These are phyloP conservation scores for Rhododendron simsii DNA, from an alignment of 148 eudicot species.

Conservation along the genomic window DNA sequence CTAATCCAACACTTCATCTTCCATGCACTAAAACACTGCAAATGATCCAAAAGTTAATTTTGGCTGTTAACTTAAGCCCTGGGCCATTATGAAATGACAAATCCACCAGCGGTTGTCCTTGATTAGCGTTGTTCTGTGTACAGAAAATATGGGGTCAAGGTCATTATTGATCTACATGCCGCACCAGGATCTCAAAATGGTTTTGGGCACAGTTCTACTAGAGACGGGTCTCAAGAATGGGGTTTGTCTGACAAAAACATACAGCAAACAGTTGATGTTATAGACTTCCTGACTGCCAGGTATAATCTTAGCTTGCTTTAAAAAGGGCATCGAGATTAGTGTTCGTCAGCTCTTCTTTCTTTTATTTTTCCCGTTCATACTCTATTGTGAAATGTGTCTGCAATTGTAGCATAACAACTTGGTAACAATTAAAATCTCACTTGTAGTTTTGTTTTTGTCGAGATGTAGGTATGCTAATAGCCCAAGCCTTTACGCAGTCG, in stretches of 20 bases:
- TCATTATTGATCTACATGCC: constrained; percentile 26
- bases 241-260: constrained; percentile 46
- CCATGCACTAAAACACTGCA: not conserved
- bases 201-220: not conserved
- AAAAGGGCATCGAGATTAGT: no score
- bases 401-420: not conserved
- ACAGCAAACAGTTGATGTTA: constrained; percentile 45
- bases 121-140: not conserved
- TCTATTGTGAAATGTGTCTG: not conserved
- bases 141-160: constrained; percentile 24
- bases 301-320: not conserved
- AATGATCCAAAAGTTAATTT: not conserved
- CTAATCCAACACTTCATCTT: not conserved
- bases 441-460: not conserved
- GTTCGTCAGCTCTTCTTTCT: no score
- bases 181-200: constrained; percentile 31
- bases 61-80: no score
- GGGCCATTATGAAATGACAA: not conserved
- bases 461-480: constrained; percentile 31
- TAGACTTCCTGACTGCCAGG: constrained; percentile 58
- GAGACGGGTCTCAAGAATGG: constrained; percentile 45
- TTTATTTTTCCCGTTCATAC: not conserved
- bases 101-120: not conserved
- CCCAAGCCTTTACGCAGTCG: constrained; percentile 34
- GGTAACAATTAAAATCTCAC: not conserved